Evolutionary conservation across 148 eudicot species (phyloP).

Genomic region (Euryodendron excelsum): DNA sequence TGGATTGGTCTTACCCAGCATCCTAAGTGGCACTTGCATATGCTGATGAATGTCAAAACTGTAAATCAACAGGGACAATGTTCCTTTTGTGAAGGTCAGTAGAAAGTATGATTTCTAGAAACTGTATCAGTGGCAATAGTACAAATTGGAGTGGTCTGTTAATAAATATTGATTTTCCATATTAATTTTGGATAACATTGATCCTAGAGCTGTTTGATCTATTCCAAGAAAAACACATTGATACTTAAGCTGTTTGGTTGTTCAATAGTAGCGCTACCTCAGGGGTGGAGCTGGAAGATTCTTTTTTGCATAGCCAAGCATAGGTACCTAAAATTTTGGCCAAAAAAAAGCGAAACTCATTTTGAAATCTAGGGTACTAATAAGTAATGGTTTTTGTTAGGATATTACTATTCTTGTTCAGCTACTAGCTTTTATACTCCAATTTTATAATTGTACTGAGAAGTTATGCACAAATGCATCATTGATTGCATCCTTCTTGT

Average conservation of each 20-base stretch:
- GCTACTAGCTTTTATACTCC: background rate
- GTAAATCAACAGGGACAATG: slow-evolving; percentile 21
- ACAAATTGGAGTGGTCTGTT: background rate
- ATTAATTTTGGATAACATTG: background rate
- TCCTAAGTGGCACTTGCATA: slow-evolving; percentile 30
- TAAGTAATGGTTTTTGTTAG: background rate
- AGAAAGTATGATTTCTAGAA: slow-evolving; percentile 1
- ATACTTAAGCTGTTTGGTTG: background rate
- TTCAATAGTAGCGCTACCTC: background rate
- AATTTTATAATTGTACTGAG: background rate
- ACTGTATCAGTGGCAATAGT: background rate
- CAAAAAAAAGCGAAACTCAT: background rate
- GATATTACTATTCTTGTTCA: slow-evolving; percentile 1
- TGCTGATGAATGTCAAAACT: slow-evolving; percentile 31
- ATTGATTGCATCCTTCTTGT: background rate
- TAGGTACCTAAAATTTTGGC: background rate
- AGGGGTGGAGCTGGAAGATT: background rate
- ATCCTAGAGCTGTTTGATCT: background rate
- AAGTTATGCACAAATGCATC: background rate
- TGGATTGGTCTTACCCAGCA: slow-evolving; percentile 28
- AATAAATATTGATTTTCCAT: background rate
- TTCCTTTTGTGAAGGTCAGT: slow-evolving; percentile 44
- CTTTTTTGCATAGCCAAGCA: background rate
- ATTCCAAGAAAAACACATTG: background rate
- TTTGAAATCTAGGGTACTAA: no score